Base-by-base conservation (phyloP, 768 basidiomycete species). In the Lactarius pseudohatsudake region DNA sequence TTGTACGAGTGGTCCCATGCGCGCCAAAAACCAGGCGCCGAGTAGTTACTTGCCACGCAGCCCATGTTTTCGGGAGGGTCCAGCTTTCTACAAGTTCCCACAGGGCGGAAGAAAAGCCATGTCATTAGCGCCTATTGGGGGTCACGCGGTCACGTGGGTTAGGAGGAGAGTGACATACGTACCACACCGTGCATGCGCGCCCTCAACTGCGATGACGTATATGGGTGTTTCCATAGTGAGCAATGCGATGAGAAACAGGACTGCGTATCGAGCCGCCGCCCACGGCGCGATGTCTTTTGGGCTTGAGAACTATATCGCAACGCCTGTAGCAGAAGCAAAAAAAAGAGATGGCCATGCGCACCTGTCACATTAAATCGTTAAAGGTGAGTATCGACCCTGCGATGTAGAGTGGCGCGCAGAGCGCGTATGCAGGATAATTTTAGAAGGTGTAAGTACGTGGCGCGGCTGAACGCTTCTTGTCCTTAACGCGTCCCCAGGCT, bases 31-130 rank as follows among this genome's bases (percentile, higher is more conserved):
- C 94, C 94, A 10, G 88, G 75, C 0, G 88, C 85, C 0, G 96
- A 97, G 74, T 98, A 98, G 75, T 98, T 98, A 76, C 98, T 99
- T 22, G 87, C 91, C 88, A 98, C 90, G 73, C 97, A 98, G 20
- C 97, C 85, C 97, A 98, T 97, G 76, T 99, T 98, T 76, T 98
- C 96, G 0, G 96, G 97, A 0, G 94, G 91, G 72, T 97, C 93
- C 43, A 98, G 84, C 0, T 92, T 92, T 94, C 92, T 7, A 85
- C 75, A 26, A 98, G 79, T 2, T 95, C 89, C 94, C 96, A 98
- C 22, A 97, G 78, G 26, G 2, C 96, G 90, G 81, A 98, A 98
- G 80, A 97, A 97, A 13, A 96, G 85, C 96, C 96, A 98, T 0
- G 95, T 3, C 32, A 34, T 34, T 3, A 34, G 32, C 32, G 32